These are phyloP conservation scores for Sclerotinia nivalis DNA, from an alignment of 2,329 filamentous ascomycete genomes.

Conservation along the genomic window DNA sequence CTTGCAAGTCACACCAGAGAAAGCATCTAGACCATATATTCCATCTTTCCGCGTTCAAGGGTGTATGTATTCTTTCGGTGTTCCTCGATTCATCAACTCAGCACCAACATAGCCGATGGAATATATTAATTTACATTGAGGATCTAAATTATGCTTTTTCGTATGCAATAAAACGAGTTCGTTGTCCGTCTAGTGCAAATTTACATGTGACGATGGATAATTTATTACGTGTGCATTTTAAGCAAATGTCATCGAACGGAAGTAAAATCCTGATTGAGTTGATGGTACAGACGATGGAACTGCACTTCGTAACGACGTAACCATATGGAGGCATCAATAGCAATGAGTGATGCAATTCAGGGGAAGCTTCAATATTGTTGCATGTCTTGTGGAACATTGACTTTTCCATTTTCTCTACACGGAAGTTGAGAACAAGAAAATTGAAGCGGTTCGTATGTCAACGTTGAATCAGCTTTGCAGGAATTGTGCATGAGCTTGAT, in stretches of 20 bases:
- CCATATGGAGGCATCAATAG: neutral
- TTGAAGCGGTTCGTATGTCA: neutral
- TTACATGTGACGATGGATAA: constrained; percentile 4
- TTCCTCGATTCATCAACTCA: constrained; percentile 6
- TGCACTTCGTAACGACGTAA: neutral
- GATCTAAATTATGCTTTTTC: neutral
- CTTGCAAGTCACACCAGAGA: neutral
- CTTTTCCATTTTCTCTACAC: neutral
- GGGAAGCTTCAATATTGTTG: neutral
- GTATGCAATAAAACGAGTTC: neutral
- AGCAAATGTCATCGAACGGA: neutral
- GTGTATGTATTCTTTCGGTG: neutral
- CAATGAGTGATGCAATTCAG: neutral
- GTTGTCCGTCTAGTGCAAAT: neutral
- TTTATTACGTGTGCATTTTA: constrained; percentile 5
- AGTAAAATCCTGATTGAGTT: constrained; percentile 9
- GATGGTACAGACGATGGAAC: neutral
- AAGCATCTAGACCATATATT: constrained; percentile 1
- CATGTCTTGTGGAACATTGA: neutral
- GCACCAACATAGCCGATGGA: constrained; percentile 14
- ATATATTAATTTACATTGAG: constrained; percentile 13
- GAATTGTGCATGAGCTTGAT: neutral
- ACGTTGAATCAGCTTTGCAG: neutral
- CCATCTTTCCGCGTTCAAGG: neutral
- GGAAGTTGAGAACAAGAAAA: neutral